Evolutionary conservation across 257 asterid genomes (phyloP).

Genomic region (Schizonepeta tenuifolia): DNA sequence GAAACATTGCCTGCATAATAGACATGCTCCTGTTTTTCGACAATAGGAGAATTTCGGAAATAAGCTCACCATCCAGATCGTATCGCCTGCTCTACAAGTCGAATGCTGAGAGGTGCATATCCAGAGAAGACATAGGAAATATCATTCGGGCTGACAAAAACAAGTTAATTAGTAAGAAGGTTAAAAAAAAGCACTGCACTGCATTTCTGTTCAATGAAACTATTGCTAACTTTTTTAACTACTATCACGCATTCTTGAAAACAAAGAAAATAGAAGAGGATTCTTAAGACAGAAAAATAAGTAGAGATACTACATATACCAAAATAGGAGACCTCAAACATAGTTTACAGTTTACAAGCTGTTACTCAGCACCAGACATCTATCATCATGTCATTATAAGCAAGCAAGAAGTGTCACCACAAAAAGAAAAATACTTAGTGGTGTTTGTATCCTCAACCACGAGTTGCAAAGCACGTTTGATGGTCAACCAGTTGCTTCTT

Average conservation of each 20-base stretch:
- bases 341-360: constrained; percentile 8
- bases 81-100: constrained; percentile 91
- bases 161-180: constrained; percentile 1
- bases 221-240: not conserved
- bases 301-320: not conserved
- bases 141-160: constrained; percentile 75
- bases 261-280: not conserved
- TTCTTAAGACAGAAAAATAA: constrained; percentile 10
- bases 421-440: constrained; percentile 58
- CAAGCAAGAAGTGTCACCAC: constrained; percentile 21
- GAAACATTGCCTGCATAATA: constrained; percentile 13
- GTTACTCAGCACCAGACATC: constrained; percentile 6
- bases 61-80: constrained; percentile 92
- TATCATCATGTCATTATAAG: constrained; percentile 18
- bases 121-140: constrained; percentile 96
- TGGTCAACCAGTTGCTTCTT: constrained; percentile 81
- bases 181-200: not conserved
- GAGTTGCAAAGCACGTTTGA: constrained; percentile 87
- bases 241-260: not conserved
- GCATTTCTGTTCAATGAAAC: constrained; percentile 26
- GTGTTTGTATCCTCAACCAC: constrained; percentile 88
- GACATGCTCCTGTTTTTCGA: constrained; percentile 18
- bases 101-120: constrained; percentile 97
- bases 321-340: constrained; percentile 13
- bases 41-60: constrained; percentile 21